phyloP scores from a whole-genome alignment of 2,329 filamentous ascomycete genomes.

The Alternaria alternata region DNA sequence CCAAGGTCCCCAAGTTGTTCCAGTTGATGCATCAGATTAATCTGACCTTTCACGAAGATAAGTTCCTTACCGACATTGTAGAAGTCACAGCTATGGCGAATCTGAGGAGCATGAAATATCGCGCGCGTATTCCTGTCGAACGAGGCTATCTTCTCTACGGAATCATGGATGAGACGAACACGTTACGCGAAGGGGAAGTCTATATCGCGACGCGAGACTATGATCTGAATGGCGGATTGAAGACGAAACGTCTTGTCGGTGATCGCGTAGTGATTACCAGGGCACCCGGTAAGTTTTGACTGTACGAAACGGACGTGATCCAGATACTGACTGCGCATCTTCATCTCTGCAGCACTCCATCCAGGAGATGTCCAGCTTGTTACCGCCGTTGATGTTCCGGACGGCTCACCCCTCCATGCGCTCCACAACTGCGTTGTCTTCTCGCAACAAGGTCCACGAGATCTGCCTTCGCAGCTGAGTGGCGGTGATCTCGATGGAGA shows the following conservation, averaged over 20 bases:
- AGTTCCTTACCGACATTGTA: slow-evolving; percentile 73
- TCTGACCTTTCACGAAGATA: slow-evolving; percentile 72
- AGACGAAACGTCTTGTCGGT: slow-evolving; percentile 21
- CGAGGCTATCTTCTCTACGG: slow-evolving; percentile 81
- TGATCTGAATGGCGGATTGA: slow-evolving; percentile 29
- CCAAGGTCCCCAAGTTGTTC: slow-evolving; percentile 70
- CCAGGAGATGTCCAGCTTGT: slow-evolving; percentile 80
- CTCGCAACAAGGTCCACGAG: slow-evolving; percentile 72
- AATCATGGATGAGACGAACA: slow-evolving; percentile 81
- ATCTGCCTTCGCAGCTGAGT: slow-evolving; percentile 79
- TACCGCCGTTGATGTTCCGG: slow-evolving; percentile 66
- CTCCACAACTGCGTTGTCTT: slow-evolving; percentile 82
- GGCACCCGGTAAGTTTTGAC: slow-evolving; percentile 62
- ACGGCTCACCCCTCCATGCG: slow-evolving; percentile 65
- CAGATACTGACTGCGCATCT: background rate
- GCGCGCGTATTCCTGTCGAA: slow-evolving; percentile 74
- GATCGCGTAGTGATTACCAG: slow-evolving; percentile 71
- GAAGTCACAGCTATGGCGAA: slow-evolving; percentile 75
- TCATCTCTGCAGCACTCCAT: slow-evolving; percentile 67
- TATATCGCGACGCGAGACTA: slow-evolving; percentile 67
- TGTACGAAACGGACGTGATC: background rate
- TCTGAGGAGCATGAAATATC: slow-evolving; percentile 78
- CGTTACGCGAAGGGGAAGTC: slow-evolving; percentile 71
- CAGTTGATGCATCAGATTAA: slow-evolving; percentile 64
- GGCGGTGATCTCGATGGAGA: slow-evolving; percentile 89